Conservation (phyloP, 441 rosid species). For the Syzygium syzygioides region DNA sequence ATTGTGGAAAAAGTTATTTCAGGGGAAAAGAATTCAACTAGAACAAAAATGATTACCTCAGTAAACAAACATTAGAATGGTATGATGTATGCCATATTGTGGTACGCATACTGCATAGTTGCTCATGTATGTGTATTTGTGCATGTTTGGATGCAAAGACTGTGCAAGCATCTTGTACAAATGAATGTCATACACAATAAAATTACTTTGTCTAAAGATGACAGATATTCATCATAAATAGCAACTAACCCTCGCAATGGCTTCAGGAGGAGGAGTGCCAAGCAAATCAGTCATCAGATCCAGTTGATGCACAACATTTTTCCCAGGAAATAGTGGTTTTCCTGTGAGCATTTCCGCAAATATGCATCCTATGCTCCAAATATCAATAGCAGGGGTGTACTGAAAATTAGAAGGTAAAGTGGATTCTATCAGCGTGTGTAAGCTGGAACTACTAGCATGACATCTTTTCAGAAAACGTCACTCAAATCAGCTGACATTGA, state of each 20-base stretch:
- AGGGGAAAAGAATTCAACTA: not conserved
- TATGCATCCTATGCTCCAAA: conserved; percentile 16
- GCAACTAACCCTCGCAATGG: not conserved
- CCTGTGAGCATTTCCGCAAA: conserved; percentile 17
- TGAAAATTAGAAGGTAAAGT: not conserved
- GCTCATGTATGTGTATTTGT: not conserved
- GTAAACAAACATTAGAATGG: not conserved
- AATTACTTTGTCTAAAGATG: not conserved
- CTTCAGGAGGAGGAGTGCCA: not conserved
- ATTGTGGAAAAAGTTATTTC: not conserved
- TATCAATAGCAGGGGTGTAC: conserved; percentile 17
- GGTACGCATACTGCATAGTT: not conserved
- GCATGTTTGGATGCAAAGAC: not conserved
- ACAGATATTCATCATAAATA: not conserved
- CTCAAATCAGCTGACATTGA: not conserved
- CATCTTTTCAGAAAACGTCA: not conserved
- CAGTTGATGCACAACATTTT: not conserved
- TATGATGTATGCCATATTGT: not conserved
- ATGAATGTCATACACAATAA: not conserved
- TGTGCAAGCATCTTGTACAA: not conserved
- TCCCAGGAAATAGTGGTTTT: not conserved
- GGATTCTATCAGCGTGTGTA: not conserved
- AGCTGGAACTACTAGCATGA: not conserved
- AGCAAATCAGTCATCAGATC: not conserved
- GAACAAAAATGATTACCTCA: not conserved